Evolutionary conservation across 2,329 filamentous ascomycete species (phyloP), one percentile per base, ranked within the genome.

Genomic region (Penicillium freii): DNA sequence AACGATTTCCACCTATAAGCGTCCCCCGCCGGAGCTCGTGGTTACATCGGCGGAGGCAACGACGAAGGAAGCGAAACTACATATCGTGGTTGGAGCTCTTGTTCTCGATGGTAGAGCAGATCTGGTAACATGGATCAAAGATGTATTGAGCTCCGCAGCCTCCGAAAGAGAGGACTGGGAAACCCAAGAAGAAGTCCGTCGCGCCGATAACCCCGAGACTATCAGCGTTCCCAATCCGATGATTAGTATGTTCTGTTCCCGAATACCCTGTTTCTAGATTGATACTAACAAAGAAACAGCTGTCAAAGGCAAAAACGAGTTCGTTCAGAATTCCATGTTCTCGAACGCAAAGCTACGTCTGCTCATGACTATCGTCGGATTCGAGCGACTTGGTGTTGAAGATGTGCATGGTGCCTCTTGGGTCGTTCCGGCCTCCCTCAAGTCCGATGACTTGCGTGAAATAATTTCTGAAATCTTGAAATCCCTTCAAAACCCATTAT

Each of bases 281-380:
- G 10, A 7, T 44, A 42, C 56, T 63, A 58, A 62, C 51, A n/a
- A 8, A 5, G 7, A 5, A 40, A 33, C 66, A 88, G 84, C 76
- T 55, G 76, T 92, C 52, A 82, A 81, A 50, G 81, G 89, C 0
- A 85, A 88, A 56, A 85, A 83, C 42, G 84, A 89, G 45, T 81
- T 84, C 48, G 85, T 87, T 40, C 86, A 87, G 50, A 82, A 82
- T 23, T 88, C 91, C 27, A 87, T 96, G 75, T 95, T 95, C 79
- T 95, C 91, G 70, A 95, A 97, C 73, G 87, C 90, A 10, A 88
- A 93, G 67, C 82, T 97, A 2, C 88, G 92, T 34, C 85, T 97
- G 1, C 82, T 99, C 4, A 88, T 97, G 83, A 87, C 81, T 1
- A 81, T 94, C 0, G 80, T 88, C 19, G 90, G 89, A 0, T 84